Evolutionary conservation across 768 basidiomycete species (phyloP).

Genomic region (Rossbeevera mucosa): DNA sequence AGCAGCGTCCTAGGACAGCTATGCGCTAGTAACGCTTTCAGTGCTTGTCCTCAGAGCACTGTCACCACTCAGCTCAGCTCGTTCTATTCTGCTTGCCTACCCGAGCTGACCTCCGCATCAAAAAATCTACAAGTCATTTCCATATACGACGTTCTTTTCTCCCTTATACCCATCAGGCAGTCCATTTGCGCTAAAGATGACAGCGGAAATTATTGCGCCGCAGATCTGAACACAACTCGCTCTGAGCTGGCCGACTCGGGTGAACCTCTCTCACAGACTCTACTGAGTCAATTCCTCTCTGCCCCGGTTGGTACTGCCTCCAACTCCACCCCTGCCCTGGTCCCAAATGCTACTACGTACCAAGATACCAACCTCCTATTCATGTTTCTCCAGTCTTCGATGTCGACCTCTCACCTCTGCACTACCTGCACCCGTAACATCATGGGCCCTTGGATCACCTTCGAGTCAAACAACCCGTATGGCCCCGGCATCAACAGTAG

Average conservation of each 20-base stretch:
- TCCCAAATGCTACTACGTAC: slow-evolving; percentile 56
- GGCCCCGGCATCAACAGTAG: slow-evolving; percentile 67
- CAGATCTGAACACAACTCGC: slow-evolving; percentile 35
- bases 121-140: slow-evolving; percentile 50
- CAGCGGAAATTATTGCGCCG: slow-evolving; percentile 63
- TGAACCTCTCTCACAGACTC: slow-evolving; percentile 8
- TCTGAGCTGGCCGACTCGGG: slow-evolving; percentile 5
- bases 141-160: slow-evolving; percentile 80
- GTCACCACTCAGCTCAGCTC: slow-evolving; percentile 58
- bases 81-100: slow-evolving; percentile 68
- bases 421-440: slow-evolving; percentile 75
- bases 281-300: slow-evolving; percentile 26
- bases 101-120: slow-evolving; percentile 57
- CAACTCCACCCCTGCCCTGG: slow-evolving; percentile 27
- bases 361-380: slow-evolving; percentile 63
- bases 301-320: slow-evolving; percentile 11
- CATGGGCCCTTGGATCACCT: slow-evolving; percentile 71
- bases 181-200: slow-evolving; percentile 79
- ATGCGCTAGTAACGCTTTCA: slow-evolving; percentile 46
- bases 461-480: slow-evolving; percentile 68
- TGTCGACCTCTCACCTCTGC: slow-evolving; percentile 60
- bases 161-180: slow-evolving; percentile 54
- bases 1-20: slow-evolving; percentile 48
- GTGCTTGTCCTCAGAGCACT: slow-evolving; percentile 50
- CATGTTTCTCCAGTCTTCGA: slow-evolving; percentile 63